Evolutionary conservation across 2,329 filamentous ascomycete genomes (phyloP), one percentile per base, ranked within the genome.

Genomic region (Sclerotiophoma versabilis): DNA sequence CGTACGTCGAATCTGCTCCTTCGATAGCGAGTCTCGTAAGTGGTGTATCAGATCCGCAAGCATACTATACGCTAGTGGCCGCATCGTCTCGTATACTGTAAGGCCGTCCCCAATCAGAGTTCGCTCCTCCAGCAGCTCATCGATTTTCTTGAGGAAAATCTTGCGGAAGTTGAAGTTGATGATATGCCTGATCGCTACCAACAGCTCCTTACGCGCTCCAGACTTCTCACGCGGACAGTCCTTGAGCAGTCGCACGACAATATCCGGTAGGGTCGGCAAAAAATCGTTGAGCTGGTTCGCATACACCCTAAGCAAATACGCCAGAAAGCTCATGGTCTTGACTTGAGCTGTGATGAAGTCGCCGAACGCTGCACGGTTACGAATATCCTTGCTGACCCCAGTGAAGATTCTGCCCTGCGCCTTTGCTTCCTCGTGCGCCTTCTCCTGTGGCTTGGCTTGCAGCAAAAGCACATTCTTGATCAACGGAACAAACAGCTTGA

Each of bases 141-240:
- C 92, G 63, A 99, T 97, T 75, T 96, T 96, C 30, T 87, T 87
- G 22, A 98, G 79, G 71, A 99, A 99, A 48, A 98, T 96, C 71
- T 92, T 93, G 51, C 95, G 83, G 66, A 97, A 98, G 71, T 98
- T 98, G 78, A 98, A 98, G 77, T 98, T 99, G 75, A 99, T 97
- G 65, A 99, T 97, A 71, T 99, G 96, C 19, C 96, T 86, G 54
- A 99, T 97, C 0, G 95, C 96, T 46, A 99, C 95, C 36, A 99
- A 80, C 17, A 99, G 81, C 75, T 99, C 95, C 73, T 99, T 99
- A 15, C 96, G 85, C 1, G 93, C 91, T 2, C 90, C 89, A 0
- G 93, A 97, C 71, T 96, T 96, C 76, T 98, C 95, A 43, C 93
- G 83, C 0, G 95, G 95, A 55, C 95, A 98, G 70, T 99, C 95